phyloP scores from a whole-genome alignment of 805 yeast genomes.

The Cyberlindnera nakhonratchasimensis region DNA sequence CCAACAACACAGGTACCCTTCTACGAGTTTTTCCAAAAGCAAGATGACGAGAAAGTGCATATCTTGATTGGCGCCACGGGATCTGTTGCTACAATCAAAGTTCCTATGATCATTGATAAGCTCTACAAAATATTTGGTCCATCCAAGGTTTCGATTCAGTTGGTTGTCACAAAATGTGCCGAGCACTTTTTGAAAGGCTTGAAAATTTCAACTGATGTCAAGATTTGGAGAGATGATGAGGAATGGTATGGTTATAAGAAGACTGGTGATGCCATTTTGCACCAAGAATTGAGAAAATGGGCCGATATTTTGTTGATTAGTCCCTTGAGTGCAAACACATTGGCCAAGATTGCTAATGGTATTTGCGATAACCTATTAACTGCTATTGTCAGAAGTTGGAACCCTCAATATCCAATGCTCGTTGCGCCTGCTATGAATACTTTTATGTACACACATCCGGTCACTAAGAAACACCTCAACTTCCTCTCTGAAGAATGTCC shows the following conservation, averaged over 20 bases:
- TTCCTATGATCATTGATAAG: constrained; percentile 85
- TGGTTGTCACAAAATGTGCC: constrained; percentile 76
- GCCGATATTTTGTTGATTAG: constrained; percentile 76
- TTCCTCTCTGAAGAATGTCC: constrained; percentile 68
- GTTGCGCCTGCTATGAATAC: constrained; percentile 87
- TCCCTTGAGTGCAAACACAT: constrained; percentile 75
- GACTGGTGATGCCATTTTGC: constrained; percentile 72
- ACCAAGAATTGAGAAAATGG: constrained; percentile 79
- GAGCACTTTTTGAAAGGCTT: constrained; percentile 63
- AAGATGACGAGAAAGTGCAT: constrained; percentile 84
- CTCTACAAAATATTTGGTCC: constrained; percentile 75
- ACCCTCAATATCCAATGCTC: constrained; percentile 65
- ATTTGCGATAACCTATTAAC: constrained; percentile 75
- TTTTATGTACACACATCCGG: constrained; percentile 75
- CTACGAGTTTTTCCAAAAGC: constrained; percentile 62
- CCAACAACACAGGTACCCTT: constrained; percentile 72
- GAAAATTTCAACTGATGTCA: constrained; percentile 69
- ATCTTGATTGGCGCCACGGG: constrained; percentile 92
- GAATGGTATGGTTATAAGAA: constrained; percentile 57
- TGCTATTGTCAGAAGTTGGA: constrained; percentile 74
- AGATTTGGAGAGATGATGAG: constrained; percentile 83
- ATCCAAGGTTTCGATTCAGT: constrained; percentile 73
- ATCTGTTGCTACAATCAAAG: constrained; percentile 92
- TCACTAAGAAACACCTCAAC: constrained; percentile 67
- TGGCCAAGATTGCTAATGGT: constrained; percentile 73